Percentiles rank a stretch among this genome's conserved stretches.
phyloP scores from a whole-genome alignment of 345 rosid genomes.

The Aethionema arabicum region DNA sequence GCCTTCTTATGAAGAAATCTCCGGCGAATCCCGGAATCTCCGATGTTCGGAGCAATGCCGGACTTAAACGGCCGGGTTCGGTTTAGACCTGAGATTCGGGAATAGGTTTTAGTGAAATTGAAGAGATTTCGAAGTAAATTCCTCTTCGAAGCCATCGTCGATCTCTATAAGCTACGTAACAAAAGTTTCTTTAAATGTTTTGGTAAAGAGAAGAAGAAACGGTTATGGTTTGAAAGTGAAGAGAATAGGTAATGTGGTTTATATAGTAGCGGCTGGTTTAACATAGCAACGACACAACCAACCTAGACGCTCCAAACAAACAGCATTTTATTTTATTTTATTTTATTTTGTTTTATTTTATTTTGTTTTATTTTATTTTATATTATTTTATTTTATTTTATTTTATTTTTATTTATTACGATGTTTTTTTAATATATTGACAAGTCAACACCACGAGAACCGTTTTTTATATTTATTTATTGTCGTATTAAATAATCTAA shows the following conservation, averaged over 20 bases:
- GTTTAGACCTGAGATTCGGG: constrained; percentile 36
- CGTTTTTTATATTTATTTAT: too few relatives aligned
- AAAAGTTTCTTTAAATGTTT: too few relatives aligned
- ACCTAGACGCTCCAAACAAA: constrained; percentile 32
- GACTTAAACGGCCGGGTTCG: constrained; percentile 40
- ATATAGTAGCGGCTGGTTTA: constrained; percentile 26
- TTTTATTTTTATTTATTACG: constrained; percentile 7
- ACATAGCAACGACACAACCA: constrained; percentile 18
- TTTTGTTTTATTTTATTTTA: constrained; percentile 32
- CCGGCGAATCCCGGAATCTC: constrained; percentile 60
- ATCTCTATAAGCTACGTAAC: constrained; percentile 2
- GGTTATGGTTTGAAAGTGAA: constrained; percentile 24
- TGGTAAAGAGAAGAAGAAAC: constrained; percentile 19
- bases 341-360: constrained; percentile 28
- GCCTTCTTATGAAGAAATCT: constrained; percentile 67
- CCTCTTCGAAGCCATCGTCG: constrained; percentile 67
- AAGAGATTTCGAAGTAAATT: constrained; percentile 62
- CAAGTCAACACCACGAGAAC: too few relatives aligned
- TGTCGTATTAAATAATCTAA: too few relatives aligned
- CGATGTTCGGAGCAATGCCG: constrained; percentile 54
- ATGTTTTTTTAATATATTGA: too few relatives aligned
- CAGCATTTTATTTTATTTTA: constrained; percentile 32
- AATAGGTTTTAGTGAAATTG: constrained; percentile 51
- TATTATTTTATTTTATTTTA: constrained; percentile 31
- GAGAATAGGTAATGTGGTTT: constrained; percentile 18